These are phyloP conservation scores for Verticillium zaregamsianum DNA, from an alignment of 2,329 filamentous ascomycete species.

Conservation along the genomic window DNA sequence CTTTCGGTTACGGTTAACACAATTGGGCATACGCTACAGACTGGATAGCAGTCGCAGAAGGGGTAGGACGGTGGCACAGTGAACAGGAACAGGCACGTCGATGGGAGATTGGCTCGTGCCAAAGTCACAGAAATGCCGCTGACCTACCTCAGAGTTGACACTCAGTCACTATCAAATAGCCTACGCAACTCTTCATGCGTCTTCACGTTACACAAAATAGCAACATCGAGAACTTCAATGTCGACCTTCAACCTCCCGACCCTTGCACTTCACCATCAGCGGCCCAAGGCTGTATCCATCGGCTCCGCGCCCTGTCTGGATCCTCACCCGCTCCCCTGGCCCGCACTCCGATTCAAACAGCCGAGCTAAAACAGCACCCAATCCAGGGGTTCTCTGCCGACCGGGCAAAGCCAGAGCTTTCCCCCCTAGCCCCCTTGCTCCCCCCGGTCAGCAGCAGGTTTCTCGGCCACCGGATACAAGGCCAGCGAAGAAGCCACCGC, in stretches of 20 bases:
- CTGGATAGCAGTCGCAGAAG: no score
- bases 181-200: no score
- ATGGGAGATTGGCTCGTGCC: no score
- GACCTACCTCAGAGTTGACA: background rate
- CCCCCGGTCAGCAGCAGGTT: background rate
- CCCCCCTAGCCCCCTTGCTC: background rate
- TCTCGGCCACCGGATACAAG: background rate
- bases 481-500: background rate
- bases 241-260: background rate
- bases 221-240: background rate
- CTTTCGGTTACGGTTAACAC: background rate
- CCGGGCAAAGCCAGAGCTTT: background rate
- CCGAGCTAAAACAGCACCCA: slow-evolving; percentile 4
- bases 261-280: background rate
- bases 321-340: slow-evolving; percentile 1
- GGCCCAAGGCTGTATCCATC: background rate
- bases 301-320: background rate
- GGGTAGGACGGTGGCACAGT: no score
- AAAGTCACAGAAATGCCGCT: no score
- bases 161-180: background rate
- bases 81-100: no score
- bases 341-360: slow-evolving; percentile 3
- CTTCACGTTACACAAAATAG: background rate
- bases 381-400: slow-evolving; percentile 2
- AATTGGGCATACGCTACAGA: no score